These are phyloP conservation scores for Kwoniella shivajii DNA, from an alignment of 1,284 basidiomycete genomes.

Conservation along the genomic window DNA sequence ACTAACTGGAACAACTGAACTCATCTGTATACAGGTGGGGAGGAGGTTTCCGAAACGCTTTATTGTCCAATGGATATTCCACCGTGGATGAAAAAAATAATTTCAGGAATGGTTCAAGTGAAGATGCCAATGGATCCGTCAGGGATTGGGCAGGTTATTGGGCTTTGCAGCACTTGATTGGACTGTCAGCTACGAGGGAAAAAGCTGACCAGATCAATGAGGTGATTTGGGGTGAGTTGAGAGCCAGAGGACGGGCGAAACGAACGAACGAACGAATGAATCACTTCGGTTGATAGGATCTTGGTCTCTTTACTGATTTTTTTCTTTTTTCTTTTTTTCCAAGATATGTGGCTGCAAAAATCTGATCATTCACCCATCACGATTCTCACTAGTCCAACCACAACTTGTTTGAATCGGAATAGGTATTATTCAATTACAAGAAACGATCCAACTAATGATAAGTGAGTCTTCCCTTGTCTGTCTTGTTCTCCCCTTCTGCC, in stretches of 20 bases:
- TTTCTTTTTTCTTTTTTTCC: too few species aligned
- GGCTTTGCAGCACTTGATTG: neutral
- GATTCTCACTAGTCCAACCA: neutral
- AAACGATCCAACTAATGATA: neutral
- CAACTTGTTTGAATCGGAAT: neutral
- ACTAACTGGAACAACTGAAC: neutral
- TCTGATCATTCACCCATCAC: neutral
- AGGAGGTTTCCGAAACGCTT: neutral
- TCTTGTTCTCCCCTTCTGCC: neutral
- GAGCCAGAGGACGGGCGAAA: too few species aligned
- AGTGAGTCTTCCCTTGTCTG: neutral
- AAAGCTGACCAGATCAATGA: neutral
- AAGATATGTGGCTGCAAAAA: neutral
- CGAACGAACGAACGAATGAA: too few species aligned
- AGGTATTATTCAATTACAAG: neutral
- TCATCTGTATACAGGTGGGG: slow-evolving; percentile 3
- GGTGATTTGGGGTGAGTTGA: slow-evolving; percentile 5
- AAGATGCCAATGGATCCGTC: neutral
- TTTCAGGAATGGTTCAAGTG: neutral
- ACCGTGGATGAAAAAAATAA: neutral
- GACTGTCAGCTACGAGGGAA: neutral
- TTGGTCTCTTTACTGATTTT: too few species aligned
- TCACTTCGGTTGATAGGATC: too few species aligned
- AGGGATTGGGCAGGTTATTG: slow-evolving; percentile 4
- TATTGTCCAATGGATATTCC: neutral